Evolutionary conservation across 1,284 basidiomycete species (phyloP).

Genomic region (Prillingera fragicola): DNA sequence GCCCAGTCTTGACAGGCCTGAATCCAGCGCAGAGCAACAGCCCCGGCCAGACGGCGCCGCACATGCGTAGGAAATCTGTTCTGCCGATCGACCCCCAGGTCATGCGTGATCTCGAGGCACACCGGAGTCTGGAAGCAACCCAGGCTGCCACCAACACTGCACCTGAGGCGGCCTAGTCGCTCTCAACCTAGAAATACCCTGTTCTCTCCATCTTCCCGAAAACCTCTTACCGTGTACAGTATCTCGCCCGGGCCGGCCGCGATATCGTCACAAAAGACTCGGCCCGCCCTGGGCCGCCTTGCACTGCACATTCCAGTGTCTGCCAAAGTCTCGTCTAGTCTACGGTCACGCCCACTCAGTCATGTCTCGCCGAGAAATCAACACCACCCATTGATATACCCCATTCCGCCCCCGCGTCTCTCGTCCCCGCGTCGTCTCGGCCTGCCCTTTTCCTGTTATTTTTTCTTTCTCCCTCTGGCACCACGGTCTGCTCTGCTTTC

Average conservation of each 20-base stretch:
- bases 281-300: no score
- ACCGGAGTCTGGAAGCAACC: conserved; percentile 22
- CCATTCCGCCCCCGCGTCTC: neutral
- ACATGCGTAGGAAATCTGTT: conserved; percentile 36
- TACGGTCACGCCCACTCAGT: no score
- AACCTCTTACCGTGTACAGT: conserved; percentile 3
- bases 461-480: conserved; percentile 5
- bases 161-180: no score
- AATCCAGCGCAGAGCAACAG: conserved; percentile 7
- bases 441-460: neutral
- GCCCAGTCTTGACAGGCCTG: conserved; percentile 1
- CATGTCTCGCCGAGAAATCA: no score
- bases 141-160: neutral
- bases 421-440: neutral
- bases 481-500: neutral
- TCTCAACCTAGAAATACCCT: no score
- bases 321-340: no score
- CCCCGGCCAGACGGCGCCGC: conserved; percentile 16
- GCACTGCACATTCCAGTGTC: no score
- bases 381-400: no score
- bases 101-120: conserved; percentile 68
- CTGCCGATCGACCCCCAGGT: conserved; percentile 75
- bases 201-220: no score
- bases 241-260: conserved; percentile 2
- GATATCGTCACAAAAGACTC: no score